Percentiles rank a stretch among this genome's conserved stretches.
Conservation (phyloP, 352 stramenopile genomes). For the Phytophthora macrochlamydospora region DNA sequence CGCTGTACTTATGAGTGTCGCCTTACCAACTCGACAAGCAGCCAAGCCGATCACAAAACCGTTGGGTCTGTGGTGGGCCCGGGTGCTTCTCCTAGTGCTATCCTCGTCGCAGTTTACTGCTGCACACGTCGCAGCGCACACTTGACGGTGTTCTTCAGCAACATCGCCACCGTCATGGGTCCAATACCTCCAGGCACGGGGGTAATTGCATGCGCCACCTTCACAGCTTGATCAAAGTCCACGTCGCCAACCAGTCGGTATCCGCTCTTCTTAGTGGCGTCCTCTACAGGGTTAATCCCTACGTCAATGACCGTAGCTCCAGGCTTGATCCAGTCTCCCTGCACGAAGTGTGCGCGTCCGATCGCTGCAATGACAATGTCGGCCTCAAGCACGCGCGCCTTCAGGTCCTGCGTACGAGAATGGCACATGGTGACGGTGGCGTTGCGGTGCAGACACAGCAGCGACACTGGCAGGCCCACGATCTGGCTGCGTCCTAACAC, state of each 20-base stretch:
- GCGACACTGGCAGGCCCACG: constrained; percentile 96
- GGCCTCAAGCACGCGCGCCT: constrained; percentile 72
- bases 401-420: constrained; percentile 92
- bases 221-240: constrained; percentile 87
- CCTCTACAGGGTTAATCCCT: constrained; percentile 97
- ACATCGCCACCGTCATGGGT: constrained; percentile 98
- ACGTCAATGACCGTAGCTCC: constrained; percentile 98
- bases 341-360: constrained; percentile 93
- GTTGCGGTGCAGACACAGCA: constrained; percentile 95
- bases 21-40: constrained; percentile 33
- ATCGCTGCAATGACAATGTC: constrained; percentile 98
- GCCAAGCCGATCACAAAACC: constrained; percentile 9
- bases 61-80: constrained; percentile 10
- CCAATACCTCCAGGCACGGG: constrained; percentile 96
- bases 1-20: constrained; percentile 24
- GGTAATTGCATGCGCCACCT: constrained; percentile 94
- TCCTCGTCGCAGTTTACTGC: constrained; percentile 8
- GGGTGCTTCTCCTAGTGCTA: constrained; percentile 21
- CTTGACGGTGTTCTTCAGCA: constrained; percentile 85
- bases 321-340: constrained; percentile 96
- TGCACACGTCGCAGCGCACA: constrained; percentile 39
- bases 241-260: constrained; percentile 98
- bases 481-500: constrained; percentile 98
- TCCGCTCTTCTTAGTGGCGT: constrained; percentile 65
- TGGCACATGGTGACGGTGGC: constrained; percentile 99